Evolutionary conservation across 2,329 filamentous ascomycete species (phyloP).

Genomic region (Ophiostoma sp.): DNA sequence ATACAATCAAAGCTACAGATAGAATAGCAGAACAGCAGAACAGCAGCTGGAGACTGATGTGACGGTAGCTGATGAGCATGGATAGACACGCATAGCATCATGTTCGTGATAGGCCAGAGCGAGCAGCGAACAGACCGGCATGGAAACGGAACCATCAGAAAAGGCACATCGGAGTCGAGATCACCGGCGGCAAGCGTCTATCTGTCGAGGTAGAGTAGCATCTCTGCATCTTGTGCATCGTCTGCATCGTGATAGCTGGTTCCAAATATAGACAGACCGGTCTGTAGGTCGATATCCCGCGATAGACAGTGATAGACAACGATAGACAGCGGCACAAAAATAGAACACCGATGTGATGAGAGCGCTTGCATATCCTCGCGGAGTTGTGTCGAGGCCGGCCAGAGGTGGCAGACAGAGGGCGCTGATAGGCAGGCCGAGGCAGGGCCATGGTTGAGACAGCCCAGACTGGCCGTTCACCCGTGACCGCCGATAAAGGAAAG

Average conservation of each 20-base stretch:
- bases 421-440: not conserved
- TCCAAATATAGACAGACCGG: not conserved
- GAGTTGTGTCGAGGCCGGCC: not conserved
- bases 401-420: not conserved
- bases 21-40: too few species aligned
- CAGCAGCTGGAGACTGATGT: not conserved
- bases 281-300: too few species aligned
- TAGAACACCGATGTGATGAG: not conserved
- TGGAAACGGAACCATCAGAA: not conserved
- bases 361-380: not conserved
- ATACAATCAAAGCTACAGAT: not conserved
- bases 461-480: not conserved
- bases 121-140: not conserved
- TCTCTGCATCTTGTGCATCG: not conserved
- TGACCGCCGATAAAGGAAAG: slow-evolving; percentile 5
- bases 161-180: slow-evolving; percentile 1
- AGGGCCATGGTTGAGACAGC: not conserved
- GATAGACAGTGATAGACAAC: too few species aligned
- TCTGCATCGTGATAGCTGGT: not conserved
- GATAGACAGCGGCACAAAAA: not conserved
- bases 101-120: not conserved
- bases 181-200: slow-evolving; percentile 5
- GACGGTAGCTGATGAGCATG: slow-evolving; percentile 1
- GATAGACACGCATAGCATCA: not conserved
- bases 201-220: not conserved